phyloP scores from a whole-genome alignment of 768 basidiomycete species.

The Pleurotus cornucopiae region DNA sequence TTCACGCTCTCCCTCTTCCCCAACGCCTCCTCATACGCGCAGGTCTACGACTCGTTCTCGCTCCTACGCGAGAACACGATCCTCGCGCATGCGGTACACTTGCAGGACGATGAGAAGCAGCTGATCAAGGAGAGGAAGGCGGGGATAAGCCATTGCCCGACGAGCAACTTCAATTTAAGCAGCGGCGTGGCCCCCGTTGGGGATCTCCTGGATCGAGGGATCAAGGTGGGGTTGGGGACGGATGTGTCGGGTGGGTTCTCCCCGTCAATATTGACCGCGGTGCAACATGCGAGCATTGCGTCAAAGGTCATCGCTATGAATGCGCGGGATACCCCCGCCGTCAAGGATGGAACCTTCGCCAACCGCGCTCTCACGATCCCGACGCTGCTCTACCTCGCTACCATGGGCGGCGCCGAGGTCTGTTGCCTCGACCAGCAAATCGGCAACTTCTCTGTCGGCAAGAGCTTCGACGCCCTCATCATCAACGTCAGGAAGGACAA shows the following conservation, averaged over 20 bases:
- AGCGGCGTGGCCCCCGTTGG: constrained; percentile 84
- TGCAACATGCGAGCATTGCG: constrained; percentile 75
- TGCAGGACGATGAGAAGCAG: constrained; percentile 68
- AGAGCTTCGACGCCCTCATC: constrained; percentile 86
- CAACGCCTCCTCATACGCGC: constrained; percentile 60
- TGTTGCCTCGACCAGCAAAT: constrained; percentile 64
- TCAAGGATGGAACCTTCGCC: constrained; percentile 30
- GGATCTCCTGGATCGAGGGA: constrained; percentile 71
- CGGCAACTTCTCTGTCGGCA: constrained; percentile 77
- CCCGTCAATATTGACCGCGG: constrained; percentile 69
- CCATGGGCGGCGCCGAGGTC: constrained; percentile 84
- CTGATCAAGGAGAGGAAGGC: constrained; percentile 61
- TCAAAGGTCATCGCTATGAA: constrained; percentile 72
- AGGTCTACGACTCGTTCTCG: constrained; percentile 75
- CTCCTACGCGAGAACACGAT: constrained; percentile 79
- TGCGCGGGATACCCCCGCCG: constrained; percentile 12
- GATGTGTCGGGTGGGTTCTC: constrained; percentile 88
- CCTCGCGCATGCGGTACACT: constrained; percentile 82
- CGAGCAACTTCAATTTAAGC: constrained; percentile 87
- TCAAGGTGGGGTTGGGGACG: constrained; percentile 96
- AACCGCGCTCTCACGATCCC: constrained; percentile 66
- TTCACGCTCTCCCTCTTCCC: constrained; percentile 69
- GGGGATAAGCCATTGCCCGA: constrained; percentile 91
- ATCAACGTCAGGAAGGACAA: constrained; percentile 52
- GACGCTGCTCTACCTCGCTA: constrained; percentile 85